Evolutionary conservation across 1,139 yeast species (phyloP).

Genomic region (Candida sp.): DNA sequence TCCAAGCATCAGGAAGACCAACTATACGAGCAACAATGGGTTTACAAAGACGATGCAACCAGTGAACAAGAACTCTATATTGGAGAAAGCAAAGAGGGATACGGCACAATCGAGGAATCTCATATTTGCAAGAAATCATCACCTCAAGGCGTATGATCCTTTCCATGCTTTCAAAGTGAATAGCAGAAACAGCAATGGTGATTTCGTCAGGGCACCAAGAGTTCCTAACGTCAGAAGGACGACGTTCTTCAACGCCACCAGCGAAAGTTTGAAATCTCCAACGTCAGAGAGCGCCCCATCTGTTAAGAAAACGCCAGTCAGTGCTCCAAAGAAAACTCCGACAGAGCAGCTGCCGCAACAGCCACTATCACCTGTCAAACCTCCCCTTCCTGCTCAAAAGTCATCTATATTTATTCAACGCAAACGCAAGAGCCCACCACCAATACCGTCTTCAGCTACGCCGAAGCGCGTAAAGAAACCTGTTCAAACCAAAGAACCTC

Average conservation of each 20-base stretch:
- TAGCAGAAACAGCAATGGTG: not conserved
- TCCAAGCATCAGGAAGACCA: slow-evolving; percentile 35
- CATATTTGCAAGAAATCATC: slow-evolving; percentile 30
- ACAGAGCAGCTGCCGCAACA: not conserved
- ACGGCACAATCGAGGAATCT: slow-evolving; percentile 30
- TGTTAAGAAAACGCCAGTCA: not conserved
- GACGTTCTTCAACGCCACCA: slow-evolving; percentile 11
- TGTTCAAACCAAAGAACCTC: slow-evolving; percentile 14
- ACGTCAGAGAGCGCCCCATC: not conserved
- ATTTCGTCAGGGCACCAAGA: slow-evolving; percentile 12
- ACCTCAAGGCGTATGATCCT: slow-evolving; percentile 25
- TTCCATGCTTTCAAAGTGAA: slow-evolving; percentile 24
- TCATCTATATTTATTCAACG: slow-evolving; percentile 9
- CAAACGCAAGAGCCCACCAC: slow-evolving; percentile 3
- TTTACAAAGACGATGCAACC: slow-evolving; percentile 3
- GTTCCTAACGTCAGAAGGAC: slow-evolving; percentile 9
- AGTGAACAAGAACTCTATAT: slow-evolving; percentile 29
- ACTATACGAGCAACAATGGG: slow-evolving; percentile 2
- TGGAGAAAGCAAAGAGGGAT: slow-evolving; percentile 40
- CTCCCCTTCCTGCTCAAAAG: slow-evolving; percentile 4
- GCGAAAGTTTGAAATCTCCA: not conserved
- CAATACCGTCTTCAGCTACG: not conserved
- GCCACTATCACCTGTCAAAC: not conserved
- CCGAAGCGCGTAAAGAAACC: slow-evolving; percentile 9
- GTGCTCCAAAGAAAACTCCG: not conserved